Conservation (phyloP, 768 basidiomycete species). For the Leucogyrophana mollusca region DNA sequence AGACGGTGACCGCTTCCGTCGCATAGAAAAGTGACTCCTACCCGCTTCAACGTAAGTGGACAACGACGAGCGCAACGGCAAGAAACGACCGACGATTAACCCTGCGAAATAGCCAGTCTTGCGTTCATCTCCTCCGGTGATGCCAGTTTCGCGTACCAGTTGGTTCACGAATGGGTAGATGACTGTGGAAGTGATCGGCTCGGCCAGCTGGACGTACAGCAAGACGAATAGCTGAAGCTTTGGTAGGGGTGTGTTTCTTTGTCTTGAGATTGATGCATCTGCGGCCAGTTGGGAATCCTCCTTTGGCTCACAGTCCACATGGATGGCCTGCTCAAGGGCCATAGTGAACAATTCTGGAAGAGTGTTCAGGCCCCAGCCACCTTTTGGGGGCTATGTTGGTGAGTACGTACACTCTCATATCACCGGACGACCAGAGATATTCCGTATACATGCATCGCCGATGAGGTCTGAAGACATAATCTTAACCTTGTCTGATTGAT, state of each 20-base stretch:
- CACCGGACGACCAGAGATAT: too few species aligned
- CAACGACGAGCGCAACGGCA: background rate
- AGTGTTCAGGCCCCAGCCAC: too few species aligned
- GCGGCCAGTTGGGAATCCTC: too few species aligned
- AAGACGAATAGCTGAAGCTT: slow-evolving; percentile 38
- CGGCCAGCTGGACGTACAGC: slow-evolving; percentile 39
- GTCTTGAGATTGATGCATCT: too few species aligned
- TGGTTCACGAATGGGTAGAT: slow-evolving; percentile 49
- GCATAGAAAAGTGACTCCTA: slow-evolving; percentile 24
- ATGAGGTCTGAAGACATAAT: too few species aligned
- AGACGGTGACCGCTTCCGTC: slow-evolving; percentile 17
- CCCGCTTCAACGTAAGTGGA: background rate
- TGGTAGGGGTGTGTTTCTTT: slow-evolving; percentile 44
- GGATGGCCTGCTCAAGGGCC: too few species aligned
- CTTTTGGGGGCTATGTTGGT: too few species aligned
- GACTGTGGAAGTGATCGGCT: slow-evolving; percentile 42
- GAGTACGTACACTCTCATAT: too few species aligned
- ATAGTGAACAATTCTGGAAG: too few species aligned
- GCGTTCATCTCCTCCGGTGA: slow-evolving; percentile 42
- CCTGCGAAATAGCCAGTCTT: slow-evolving; percentile 51
- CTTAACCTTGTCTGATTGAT: too few species aligned
- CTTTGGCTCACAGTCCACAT: too few species aligned
- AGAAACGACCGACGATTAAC: slow-evolving; percentile 32
- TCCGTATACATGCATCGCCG: too few species aligned
- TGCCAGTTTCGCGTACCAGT: slow-evolving; percentile 42